Percentiles rank a stretch among this genome's conserved stretches.
Evolutionary conservation across 345 rosid species (phyloP).

Genomic region (Corymbia maculata): DNA sequence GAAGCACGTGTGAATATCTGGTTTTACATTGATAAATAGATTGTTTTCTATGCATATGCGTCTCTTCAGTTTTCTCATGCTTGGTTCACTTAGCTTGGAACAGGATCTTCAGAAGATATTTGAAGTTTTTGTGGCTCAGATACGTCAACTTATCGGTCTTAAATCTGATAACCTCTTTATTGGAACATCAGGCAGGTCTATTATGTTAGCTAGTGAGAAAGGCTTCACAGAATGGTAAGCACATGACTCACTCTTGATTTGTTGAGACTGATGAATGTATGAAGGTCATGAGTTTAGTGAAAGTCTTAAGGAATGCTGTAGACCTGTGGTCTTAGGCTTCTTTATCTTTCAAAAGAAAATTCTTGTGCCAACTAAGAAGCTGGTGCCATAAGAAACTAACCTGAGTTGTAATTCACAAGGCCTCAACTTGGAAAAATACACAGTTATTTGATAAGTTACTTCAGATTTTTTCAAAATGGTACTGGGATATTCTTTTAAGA

Average conservation of each 20-base stretch:
- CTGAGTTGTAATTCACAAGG: background rate
- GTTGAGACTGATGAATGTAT: background rate
- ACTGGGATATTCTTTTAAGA: background rate
- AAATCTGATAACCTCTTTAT: conserved; percentile 42
- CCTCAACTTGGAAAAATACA: background rate
- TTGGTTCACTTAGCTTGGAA: background rate
- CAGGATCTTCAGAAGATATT: conserved; percentile 69
- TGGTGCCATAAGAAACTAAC: background rate
- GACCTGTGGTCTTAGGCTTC: background rate
- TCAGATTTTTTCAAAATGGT: background rate
- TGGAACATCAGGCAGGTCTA: conserved; percentile 50
- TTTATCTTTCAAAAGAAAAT: background rate
- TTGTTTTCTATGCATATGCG: background rate
- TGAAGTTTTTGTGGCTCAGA: conserved; percentile 90
- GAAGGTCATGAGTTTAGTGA: background rate
- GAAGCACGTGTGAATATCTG: background rate
- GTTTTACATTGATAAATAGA: background rate
- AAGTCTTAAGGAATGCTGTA: background rate
- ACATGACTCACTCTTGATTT: background rate
- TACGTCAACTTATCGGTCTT: conserved; percentile 81
- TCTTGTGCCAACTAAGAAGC: background rate
- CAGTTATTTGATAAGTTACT: background rate
- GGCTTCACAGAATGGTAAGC: conserved; percentile 89
- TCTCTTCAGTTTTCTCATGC: background rate
- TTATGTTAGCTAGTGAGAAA: conserved; percentile 60